Conservation (phyloP, 2,329 filamentous ascomycete genomes). For the Hypoxylon sp. region DNA sequence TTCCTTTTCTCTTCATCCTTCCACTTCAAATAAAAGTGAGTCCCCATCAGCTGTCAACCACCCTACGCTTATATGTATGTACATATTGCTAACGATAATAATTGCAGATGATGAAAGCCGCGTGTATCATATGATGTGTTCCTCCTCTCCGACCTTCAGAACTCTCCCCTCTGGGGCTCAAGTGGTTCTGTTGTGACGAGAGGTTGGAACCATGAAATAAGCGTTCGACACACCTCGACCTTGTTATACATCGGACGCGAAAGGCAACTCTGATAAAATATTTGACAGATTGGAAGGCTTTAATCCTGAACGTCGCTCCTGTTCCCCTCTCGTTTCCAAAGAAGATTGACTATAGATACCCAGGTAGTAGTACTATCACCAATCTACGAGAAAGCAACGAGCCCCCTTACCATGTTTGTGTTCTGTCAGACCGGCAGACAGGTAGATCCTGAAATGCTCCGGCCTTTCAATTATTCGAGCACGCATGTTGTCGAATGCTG, state of each 20-base stretch:
- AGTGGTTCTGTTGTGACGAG: constrained; percentile 81
- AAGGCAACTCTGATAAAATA: constrained; percentile 90
- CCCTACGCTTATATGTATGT: constrained; percentile 14
- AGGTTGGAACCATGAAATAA: constrained; percentile 87
- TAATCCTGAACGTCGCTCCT: not conserved
- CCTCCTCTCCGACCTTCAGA: constrained; percentile 73
- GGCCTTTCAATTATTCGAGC: not conserved
- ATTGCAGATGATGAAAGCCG: constrained; percentile 98
- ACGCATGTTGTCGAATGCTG: not conserved
- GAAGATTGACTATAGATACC: not conserved
- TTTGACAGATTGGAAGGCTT: constrained; percentile 54
- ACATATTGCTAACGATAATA: constrained; percentile 52
- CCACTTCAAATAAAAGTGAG: constrained; percentile 99
- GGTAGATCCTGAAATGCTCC: not conserved
- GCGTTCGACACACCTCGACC: constrained; percentile 97
- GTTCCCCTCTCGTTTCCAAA: not conserved
- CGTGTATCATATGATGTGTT: constrained; percentile 92
- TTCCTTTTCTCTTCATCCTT: constrained; percentile 85
- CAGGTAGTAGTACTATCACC: not conserved
- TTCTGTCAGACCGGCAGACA: too few relatives aligned
- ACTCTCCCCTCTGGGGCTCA: constrained; percentile 93
- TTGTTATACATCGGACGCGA: constrained; percentile 98
- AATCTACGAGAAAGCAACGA: not conserved
- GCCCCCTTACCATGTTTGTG: not conserved
- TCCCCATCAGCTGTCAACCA: constrained; percentile 46